phyloP scores from a whole-genome alignment of 2,329 filamentous ascomycete species.

The Blastomyces percursus region DNA sequence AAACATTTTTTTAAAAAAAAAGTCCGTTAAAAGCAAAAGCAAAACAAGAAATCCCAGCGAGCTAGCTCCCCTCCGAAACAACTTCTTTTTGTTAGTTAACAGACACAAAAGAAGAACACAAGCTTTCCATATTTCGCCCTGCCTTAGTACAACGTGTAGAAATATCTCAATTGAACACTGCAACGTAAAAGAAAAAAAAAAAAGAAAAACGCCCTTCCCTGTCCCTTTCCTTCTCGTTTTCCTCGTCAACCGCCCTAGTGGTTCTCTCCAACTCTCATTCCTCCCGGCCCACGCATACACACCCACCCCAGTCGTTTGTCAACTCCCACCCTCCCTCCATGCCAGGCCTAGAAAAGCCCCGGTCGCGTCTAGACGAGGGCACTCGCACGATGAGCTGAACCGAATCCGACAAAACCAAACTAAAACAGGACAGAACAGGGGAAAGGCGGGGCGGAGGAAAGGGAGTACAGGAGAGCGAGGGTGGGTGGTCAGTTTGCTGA shows the following conservation, averaged over 20 bases:
- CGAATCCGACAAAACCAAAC: not conserved
- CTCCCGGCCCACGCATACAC: not conserved
- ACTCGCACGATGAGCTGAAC: not conserved
- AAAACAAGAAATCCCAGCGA: not conserved
- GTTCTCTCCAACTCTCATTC: too few species aligned
- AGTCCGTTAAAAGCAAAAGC: not conserved
- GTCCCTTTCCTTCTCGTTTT: not conserved
- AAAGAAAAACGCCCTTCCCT: not conserved
- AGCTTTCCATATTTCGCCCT: not conserved
- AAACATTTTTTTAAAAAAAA: not conserved
- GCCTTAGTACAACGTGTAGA: too few species aligned
- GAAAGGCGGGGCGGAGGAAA: not conserved
- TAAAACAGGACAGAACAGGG: not conserved
- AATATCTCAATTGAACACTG: too few species aligned
- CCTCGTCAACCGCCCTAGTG: not conserved
- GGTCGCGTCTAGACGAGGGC: not conserved
- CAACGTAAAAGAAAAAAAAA: not conserved
- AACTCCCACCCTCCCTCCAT: too few species aligned
- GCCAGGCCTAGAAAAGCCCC: not conserved
- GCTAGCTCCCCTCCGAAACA: not conserved
- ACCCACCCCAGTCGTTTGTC: not conserved
- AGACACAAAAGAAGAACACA: not conserved
- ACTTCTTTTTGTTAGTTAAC: not conserved
- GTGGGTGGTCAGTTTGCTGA: not conserved
- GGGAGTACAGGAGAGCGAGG: not conserved